These are phyloP conservation scores for Prunella vulgaris DNA, from an alignment of 257 asterid genomes.

Conservation along the genomic window DNA sequence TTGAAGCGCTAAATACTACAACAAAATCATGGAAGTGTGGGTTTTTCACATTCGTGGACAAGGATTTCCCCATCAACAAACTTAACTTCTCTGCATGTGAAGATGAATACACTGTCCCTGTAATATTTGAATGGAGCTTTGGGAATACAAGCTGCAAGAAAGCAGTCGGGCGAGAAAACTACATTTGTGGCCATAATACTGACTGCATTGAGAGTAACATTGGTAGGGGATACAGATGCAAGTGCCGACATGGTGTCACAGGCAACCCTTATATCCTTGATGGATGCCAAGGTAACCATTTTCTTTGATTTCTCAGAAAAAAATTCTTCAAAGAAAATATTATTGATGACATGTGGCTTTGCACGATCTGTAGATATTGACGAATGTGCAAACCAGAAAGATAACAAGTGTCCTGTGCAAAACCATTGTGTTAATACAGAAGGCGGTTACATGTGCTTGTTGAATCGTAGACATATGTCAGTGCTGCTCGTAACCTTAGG, in stretches of 20 bases:
- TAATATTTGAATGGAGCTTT: neutral
- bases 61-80: neutral
- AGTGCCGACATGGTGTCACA: neutral
- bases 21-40: neutral
- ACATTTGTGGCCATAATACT: neutral
- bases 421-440: constrained; percentile 22
- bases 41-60: neutral
- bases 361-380: neutral
- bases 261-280: neutral
- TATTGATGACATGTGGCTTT: neutral
- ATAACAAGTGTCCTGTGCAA: constrained; percentile 17
- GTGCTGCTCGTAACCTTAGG: constrained; percentile 27
- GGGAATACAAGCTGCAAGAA: neutral
- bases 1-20: neutral
- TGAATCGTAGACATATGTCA: neutral
- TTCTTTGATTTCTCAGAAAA: neutral
- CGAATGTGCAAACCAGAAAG: constrained; percentile 9
- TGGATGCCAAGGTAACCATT: neutral
- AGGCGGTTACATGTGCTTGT: constrained; percentile 31
- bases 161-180: neutral
- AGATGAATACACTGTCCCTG: neutral
- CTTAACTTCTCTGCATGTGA: neutral
- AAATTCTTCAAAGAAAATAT: neutral
- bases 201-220: neutral
- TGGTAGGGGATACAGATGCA: neutral